Evolutionary conservation across 1,139 yeast species (phyloP).

Genomic region (Yamadazyma diddensiae): DNA sequence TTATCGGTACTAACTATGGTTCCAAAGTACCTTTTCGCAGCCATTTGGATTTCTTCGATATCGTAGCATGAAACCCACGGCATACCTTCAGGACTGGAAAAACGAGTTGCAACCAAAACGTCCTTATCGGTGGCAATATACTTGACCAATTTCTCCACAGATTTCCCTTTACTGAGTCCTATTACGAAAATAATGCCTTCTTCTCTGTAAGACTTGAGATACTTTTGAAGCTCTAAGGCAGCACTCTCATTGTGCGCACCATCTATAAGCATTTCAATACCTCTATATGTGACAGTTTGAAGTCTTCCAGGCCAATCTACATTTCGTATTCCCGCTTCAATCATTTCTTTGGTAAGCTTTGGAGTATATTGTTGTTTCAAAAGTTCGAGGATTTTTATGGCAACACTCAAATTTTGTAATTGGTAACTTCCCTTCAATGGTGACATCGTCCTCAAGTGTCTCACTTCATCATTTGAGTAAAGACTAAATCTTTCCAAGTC

Average conservation of each 20-base stretch:
- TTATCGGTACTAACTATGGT: slow-evolving; percentile 20
- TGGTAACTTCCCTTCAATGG: slow-evolving; percentile 77
- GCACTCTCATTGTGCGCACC: slow-evolving; percentile 95
- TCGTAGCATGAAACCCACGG: slow-evolving; percentile 75
- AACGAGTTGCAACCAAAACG: slow-evolving; percentile 57
- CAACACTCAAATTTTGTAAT: slow-evolving; percentile 62
- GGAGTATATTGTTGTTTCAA: slow-evolving; percentile 17
- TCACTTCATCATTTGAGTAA: slow-evolving; percentile 7
- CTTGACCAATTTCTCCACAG: slow-evolving; percentile 48
- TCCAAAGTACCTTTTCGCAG: slow-evolving; percentile 25
- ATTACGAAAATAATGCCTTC: slow-evolving; percentile 57
- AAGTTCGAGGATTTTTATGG: slow-evolving; percentile 55
- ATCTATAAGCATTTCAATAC: slow-evolving; percentile 46
- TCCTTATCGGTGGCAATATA: slow-evolving; percentile 52
- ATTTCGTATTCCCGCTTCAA: slow-evolving; percentile 48
- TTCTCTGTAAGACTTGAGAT: slow-evolving; percentile 19
- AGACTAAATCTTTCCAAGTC: background rate
- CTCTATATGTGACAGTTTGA: slow-evolving; percentile 33
- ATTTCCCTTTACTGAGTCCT: slow-evolving; percentile 77
- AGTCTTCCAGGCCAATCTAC: slow-evolving; percentile 66
- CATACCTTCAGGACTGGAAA: slow-evolving; percentile 78
- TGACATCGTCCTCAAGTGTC: slow-evolving; percentile 27
- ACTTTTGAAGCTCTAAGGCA: slow-evolving; percentile 58
- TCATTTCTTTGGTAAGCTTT: slow-evolving; percentile 26
- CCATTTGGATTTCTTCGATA: slow-evolving; percentile 31